Conservation (phyloP, 768 basidiomycete species). For the Amanita jacksonii region DNA sequence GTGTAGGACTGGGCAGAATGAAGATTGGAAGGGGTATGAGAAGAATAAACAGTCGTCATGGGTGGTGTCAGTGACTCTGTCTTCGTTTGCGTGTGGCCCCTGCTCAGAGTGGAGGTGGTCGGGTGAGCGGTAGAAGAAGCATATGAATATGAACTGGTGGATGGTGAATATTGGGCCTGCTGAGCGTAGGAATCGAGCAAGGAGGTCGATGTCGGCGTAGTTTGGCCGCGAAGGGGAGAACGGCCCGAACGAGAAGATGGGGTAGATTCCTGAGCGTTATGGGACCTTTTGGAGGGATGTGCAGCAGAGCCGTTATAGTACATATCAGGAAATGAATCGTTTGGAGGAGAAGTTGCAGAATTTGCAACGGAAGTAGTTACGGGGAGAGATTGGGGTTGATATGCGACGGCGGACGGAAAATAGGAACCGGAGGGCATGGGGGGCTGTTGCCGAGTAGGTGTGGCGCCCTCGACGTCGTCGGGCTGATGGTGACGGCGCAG, state of each 20-base stretch:
- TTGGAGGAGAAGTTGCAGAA: constrained; percentile 17
- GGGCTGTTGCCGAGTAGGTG: constrained; percentile 14
- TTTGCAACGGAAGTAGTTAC: constrained; percentile 26
- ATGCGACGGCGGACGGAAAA: constrained; percentile 49
- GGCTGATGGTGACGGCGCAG: constrained; percentile 57
- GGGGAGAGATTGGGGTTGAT: constrained; percentile 42
- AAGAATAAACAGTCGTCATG: constrained; percentile 43
- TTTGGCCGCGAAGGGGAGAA: constrained; percentile 53
- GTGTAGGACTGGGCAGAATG: constrained; percentile 36
- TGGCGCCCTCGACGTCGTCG: constrained; percentile 56
- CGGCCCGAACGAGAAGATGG: constrained; percentile 40
- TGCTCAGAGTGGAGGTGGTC: constrained; percentile 33
- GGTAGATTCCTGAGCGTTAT: constrained; percentile 42
- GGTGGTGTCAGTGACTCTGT: constrained; percentile 40
- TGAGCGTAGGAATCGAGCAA: constrained; percentile 66
- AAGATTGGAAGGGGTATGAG: constrained; percentile 30
- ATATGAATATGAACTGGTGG: constrained; percentile 43
- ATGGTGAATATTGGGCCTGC: constrained; percentile 52
- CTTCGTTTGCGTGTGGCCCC: constrained; percentile 49
- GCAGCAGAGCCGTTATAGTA: constrained; percentile 46
- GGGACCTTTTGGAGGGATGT: constrained; percentile 46
- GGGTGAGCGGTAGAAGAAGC: constrained; percentile 26
- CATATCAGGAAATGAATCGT: constrained; percentile 48
- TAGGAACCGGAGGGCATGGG: constrained; percentile 27
- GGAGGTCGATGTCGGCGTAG: constrained; percentile 33